phyloP scores from a whole-genome alignment of 306 rosid species.

The Vigna unguiculata region DNA sequence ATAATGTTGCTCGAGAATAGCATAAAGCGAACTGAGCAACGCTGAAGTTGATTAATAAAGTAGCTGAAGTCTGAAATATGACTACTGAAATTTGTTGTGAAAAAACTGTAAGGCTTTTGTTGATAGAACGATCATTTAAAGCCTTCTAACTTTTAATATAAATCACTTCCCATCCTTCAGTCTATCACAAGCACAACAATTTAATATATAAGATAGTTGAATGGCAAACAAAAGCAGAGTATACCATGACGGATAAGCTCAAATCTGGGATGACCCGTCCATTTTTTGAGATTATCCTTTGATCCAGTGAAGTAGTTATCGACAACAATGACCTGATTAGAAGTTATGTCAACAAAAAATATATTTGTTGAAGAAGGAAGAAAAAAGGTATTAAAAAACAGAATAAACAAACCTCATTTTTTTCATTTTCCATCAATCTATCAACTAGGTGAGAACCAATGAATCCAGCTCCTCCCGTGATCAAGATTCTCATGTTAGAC shows the following conservation, averaged over 20 bases:
- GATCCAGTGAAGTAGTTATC: constrained; percentile 98
- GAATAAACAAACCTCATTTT: constrained; percentile 70
- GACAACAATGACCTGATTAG: constrained; percentile 80
- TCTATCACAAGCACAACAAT: not conserved
- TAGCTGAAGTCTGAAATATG: constrained; percentile 16
- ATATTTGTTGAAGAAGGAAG: not conserved
- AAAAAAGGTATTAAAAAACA: not conserved
- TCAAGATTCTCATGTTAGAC: constrained; percentile 95
- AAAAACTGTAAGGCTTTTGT: constrained; percentile 27
- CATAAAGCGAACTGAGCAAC: constrained; percentile 19
- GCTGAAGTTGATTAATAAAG: constrained; percentile 20
- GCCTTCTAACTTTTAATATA: constrained; percentile 21
- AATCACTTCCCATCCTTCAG: constrained; percentile 30
- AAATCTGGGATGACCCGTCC: constrained; percentile 98
- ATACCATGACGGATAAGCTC: constrained; percentile 98
- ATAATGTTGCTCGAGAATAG: constrained; percentile 25
- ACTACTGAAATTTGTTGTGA: constrained; percentile 12
- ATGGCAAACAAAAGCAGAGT: constrained; percentile 27
- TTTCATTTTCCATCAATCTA: constrained; percentile 94
- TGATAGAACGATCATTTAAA: constrained; percentile 5
- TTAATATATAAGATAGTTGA: constrained; percentile 21
- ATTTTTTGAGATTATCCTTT: constrained; percentile 85
- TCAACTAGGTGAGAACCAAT: constrained; percentile 98
- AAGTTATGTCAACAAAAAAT: not conserved
- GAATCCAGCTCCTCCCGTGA: constrained; percentile 99